Percentiles rank a stretch among this genome's conserved stretches.
Conservation (phyloP, 2,329 filamentous ascomycete genomes). For the Myriosclerotinia scirpicola region DNA sequence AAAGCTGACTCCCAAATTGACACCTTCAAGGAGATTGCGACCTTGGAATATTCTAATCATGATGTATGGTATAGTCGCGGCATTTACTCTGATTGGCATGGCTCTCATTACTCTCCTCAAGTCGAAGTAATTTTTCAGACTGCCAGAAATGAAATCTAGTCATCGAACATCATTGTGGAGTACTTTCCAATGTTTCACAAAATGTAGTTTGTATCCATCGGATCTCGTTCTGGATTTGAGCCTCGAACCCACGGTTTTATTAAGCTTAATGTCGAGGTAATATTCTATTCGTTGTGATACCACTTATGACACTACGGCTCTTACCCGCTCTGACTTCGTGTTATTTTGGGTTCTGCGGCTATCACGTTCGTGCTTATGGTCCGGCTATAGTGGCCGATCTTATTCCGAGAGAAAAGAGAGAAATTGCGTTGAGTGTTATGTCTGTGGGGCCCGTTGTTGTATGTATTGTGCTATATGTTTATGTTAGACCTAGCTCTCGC, state of each 20-base stretch:
- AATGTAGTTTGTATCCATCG: background rate
- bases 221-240: background rate
- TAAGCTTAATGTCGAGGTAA: background rate
- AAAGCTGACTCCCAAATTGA: background rate
- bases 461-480: background rate
- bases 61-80: background rate
- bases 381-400: constrained; percentile 12
- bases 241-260: background rate
- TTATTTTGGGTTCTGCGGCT: constrained; percentile 5
- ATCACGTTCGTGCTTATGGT: constrained; percentile 11
- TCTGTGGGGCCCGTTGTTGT: constrained; percentile 2
- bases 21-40: background rate
- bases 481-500: background rate
- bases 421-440: constrained; percentile 5
- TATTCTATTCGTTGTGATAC: background rate
- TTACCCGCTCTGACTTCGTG: background rate
- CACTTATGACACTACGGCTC: background rate
- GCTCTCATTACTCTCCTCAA: constrained; percentile 10
- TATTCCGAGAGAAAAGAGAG: background rate
- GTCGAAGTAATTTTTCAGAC: background rate
- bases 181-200: background rate
- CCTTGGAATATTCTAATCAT: background rate
- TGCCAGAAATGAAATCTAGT: background rate
- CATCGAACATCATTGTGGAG: constrained; percentile 15
- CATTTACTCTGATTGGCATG: constrained; percentile 13